Evolutionary conservation across 352 stramenopile species (phyloP).

Genomic region (Globisporangium recalcitrans): DNA sequence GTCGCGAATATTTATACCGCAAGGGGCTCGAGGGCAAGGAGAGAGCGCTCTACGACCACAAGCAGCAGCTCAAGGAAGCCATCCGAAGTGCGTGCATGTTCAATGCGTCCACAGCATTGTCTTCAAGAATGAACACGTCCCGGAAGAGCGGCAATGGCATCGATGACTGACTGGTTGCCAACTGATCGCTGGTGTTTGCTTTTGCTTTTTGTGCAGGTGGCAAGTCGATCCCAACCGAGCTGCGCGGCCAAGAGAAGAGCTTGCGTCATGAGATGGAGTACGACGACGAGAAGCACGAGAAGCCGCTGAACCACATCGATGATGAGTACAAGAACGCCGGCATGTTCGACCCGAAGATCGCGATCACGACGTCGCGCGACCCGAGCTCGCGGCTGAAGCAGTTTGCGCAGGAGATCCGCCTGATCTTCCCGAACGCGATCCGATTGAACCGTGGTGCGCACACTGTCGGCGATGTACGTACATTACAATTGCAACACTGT

Average conservation of each 20-base stretch:
- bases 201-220: constrained; percentile 37
- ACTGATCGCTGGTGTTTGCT: background rate
- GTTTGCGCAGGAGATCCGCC: constrained; percentile 99
- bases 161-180: background rate
- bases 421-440: constrained; percentile 98
- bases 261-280: constrained; percentile 91
- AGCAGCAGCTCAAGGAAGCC: constrained; percentile 94
- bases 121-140: background rate
- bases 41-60: constrained; percentile 95
- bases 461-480: constrained; percentile 85
- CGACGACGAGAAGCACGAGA: constrained; percentile 87
- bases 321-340: constrained; percentile 99
- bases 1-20: constrained; percentile 99
- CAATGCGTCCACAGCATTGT: background rate
- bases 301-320: constrained; percentile 92
- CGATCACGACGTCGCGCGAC: constrained; percentile 97
- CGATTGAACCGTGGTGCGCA: constrained; percentile 96
- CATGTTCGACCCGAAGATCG: constrained; percentile 96
- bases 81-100: constrained; percentile 45
- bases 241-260: constrained; percentile 90
- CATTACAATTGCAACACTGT: background rate
- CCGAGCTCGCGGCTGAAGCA: constrained; percentile 97
- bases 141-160: background rate
- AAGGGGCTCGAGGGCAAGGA: constrained; percentile 97
- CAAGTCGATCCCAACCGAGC: constrained; percentile 97